These are phyloP conservation scores for Phialocephala sp. DNA, from an alignment of 2,329 filamentous ascomycete genomes.

Conservation along the genomic window DNA sequence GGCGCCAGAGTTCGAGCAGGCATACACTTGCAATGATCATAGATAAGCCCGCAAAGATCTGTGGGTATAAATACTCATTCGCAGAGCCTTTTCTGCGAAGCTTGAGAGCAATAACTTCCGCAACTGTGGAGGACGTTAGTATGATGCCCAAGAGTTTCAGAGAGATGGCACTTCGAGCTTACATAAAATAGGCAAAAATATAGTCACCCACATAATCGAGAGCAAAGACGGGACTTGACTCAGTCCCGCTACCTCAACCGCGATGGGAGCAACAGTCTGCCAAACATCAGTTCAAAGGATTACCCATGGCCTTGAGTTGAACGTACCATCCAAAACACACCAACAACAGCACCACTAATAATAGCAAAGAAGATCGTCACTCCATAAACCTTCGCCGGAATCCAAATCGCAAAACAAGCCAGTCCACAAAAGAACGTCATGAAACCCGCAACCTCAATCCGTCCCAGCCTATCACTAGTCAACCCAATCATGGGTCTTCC, in stretches of 20 bases:
- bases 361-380: slow-evolving; percentile 51
- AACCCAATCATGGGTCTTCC: slow-evolving; percentile 54
- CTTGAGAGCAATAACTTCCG: slow-evolving; percentile 50
- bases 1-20: slow-evolving; percentile 40
- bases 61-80: slow-evolving; percentile 46
- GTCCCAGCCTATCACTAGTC: slow-evolving; percentile 50
- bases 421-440: slow-evolving; percentile 49
- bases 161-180: slow-evolving; percentile 20
- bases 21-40: slow-evolving; percentile 45
- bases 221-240: slow-evolving; percentile 48
- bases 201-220: slow-evolving; percentile 46
- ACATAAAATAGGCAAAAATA: slow-evolving; percentile 47
- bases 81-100: slow-evolving; percentile 40
- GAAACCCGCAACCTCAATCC: slow-evolving; percentile 49
- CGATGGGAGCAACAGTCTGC: slow-evolving; percentile 49
- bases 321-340: slow-evolving; percentile 53
- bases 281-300: background rate
- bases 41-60: slow-evolving; percentile 46
- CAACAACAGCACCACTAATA: slow-evolving; percentile 50
- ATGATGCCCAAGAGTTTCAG: background rate
- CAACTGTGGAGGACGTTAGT: slow-evolving; percentile 33
- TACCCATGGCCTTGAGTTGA: background rate
- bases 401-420: slow-evolving; percentile 51
- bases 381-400: slow-evolving; percentile 50
- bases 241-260: slow-evolving; percentile 49